Evolutionary conservation across 805 yeast species (phyloP), one percentile per base, ranked within the genome.

Genomic region (Suhomyces faveliae): DNA sequence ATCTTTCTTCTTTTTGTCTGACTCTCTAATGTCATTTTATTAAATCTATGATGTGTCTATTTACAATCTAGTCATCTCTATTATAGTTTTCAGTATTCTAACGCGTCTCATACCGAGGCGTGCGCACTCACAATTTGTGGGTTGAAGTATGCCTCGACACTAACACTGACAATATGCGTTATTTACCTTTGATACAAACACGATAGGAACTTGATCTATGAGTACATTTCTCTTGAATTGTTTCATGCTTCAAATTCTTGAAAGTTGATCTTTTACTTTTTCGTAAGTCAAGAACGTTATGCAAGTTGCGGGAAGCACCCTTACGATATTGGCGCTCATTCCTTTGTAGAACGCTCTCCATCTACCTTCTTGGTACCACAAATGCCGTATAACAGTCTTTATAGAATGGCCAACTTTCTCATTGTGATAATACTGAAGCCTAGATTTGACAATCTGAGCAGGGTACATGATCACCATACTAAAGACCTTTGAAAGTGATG

Each of bases 251-350:
- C 21, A 33, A 11, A 15, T 6, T 9, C 6, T 15, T 7, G 25
- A 35, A 10, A 40, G 35, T 11, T 21, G 23, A 25, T 47, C 48
- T 22, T 60, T 66, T 12, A 80, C 70, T 35, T 77, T 73, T 61
- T 94, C 99, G 59, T 94, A 94, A 4, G 87, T 87, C 4, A 86
- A 73, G 62, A 94, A 89, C 0, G 98, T 94, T 10, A 91, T 79
- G 60, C 96, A 87, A 3, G 97, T 91, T 1, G 97, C 90, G 0
- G 99, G 99, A 4, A 94, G 76, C 0, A 92, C 96, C 41, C 98
- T 73, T 1, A 87, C 49, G 13, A 92, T 61, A 53, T 90, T 91
- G 1, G 96, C 85, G 1, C 81, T 67, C 13, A 94, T 65, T 0
- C 99, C 99, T 55, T 86, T 84, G 63, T 94, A 94, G 51, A 91